Conservation (phyloP, 179 eudicot genomes). For the Beta macrorhiza region DNA sequence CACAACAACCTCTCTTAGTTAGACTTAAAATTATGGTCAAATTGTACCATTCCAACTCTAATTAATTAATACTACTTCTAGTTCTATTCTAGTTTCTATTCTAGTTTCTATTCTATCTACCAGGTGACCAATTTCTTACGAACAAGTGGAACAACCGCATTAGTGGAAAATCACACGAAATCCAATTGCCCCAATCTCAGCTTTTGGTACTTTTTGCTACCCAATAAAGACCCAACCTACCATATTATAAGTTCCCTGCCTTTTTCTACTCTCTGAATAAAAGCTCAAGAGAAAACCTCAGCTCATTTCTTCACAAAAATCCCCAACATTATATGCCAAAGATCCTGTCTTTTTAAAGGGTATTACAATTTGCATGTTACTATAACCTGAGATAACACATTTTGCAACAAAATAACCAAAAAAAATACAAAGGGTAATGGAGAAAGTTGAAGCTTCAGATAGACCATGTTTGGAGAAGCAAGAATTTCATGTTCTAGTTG, state of each 20-base stretch:
- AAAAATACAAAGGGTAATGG: background rate
- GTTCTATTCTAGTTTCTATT: background rate
- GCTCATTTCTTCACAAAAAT: constrained; percentile 28
- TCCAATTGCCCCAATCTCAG: constrained; percentile 45
- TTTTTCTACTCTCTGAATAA: constrained; percentile 12
- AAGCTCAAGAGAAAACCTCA: constrained; percentile 10
- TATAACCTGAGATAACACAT: background rate
- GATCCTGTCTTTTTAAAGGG: constrained; percentile 12
- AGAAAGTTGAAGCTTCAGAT: constrained; percentile 15
- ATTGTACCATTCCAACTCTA: constrained; percentile 17
- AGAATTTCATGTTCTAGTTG: constrained; percentile 69
- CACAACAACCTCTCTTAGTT: background rate
- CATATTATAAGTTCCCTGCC: background rate
- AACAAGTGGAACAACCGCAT: constrained; percentile 32
- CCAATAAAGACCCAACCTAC: constrained; percentile 26
- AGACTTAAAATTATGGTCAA: background rate
- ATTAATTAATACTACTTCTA: background rate
- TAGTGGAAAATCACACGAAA: constrained; percentile 33
- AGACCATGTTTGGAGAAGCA: constrained; percentile 27
- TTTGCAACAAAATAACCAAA: background rate
- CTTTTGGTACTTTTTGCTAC: constrained; percentile 42
- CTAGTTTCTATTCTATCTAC: background rate
- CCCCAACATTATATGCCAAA: constrained; percentile 22
- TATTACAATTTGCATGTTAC: background rate
- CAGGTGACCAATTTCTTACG: background rate